Base-by-base conservation (phyloP, 1,284 basidiomycete species). In the Pyrrhoderma lamaoense region DNA sequence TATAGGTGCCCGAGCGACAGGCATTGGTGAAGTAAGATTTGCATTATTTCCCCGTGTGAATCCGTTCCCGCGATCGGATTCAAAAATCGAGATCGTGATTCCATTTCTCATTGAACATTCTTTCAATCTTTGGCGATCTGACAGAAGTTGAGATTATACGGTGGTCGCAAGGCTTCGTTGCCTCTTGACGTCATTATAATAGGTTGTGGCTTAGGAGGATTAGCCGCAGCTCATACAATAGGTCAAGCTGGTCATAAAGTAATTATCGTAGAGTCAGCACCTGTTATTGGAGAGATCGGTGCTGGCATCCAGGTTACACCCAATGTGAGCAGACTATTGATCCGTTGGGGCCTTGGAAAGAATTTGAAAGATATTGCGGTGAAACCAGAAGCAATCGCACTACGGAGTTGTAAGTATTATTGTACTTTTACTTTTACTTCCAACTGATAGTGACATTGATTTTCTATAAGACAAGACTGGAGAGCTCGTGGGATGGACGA, bases 271-370 rank as follows among this genome's bases (percentile, higher is more conserved):
- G 75, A 76, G 58, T 62, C 67, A 18, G 71, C 74, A 0, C 42
- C 63, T 1, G 64, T 63, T 1, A 66, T 76, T 13, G 70, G 70
- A 25, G 72, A 75, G 53, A 70, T 76, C 21, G 75, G 75, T 43
- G 75, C 75, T 1, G 75, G 75, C 27, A 77, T 77, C 59, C 74
- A 76, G 58, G 68, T 76, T 40, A 69, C 72, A 0, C 74, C 74
- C 4, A 76, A 76, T 60, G 61, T 71, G 18, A 65, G 64, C 36
- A 65, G 71, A 13, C 63, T 73, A 1, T 61, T 74, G 19, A 55
- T 60, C 5, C 61, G 69, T n/a, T 75, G 73, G 72, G 73, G 73
- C 1, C 63, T 73, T 9, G 68, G 64, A 2, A 54, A 64, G 19
- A 59, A 59, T 2, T 63, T 74, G 22, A 63, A 63, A 18, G 57